Base-by-base conservation (phyloP, 129 eudicot genomes). In the Lonicera japonica region DNA sequence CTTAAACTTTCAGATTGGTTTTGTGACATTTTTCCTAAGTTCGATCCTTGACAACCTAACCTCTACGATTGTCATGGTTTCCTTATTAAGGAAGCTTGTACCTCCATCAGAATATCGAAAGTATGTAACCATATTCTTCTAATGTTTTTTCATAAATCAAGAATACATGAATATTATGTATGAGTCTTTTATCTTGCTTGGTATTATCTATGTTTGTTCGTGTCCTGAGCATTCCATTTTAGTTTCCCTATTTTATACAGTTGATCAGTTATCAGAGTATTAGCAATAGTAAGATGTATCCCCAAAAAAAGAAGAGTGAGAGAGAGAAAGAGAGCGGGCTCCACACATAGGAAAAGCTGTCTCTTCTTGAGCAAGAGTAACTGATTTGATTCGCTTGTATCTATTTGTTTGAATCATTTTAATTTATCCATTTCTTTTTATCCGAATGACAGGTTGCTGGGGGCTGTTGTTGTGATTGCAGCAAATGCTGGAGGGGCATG, bases 401-500 rank as follows among this genome's bases (percentile, higher is more conserved):
- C n/a, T 43, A 2, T 43, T 43, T 3, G 13, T 46, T 21, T 51
- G n/a, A 18, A 7, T 17, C 47, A 4, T 61, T 36, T 58, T 41
- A 47, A 40, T 40, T 52, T n/a, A n/a, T n/a, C n/a, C n/a, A n/a
- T n/a, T n/a, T n/a, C n/a, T n/a, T n/a, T n/a, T n/a, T n/a, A n/a
- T 46, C 62, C 56, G 47, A 61, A 51, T 56, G 21, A 13, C 78
- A 92, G 98, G 95, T 69, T 92, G 73, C 88, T 92, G 16, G 98
- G 98, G 58, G 96, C 83, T 54, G 98, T 92, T 69, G 89, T 92
- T 54, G 98, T 92, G 55, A 82, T 92, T 43, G 96, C 98, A 60
- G 98, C 98, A 71, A 92, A 92, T 80, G 87, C 98, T 67, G 98
- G 98, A 58, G 98, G 98, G 50, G 96, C 98, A 25, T 92, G 98